Percentiles rank a stretch among this genome's conserved stretches.
Conservation (phyloP, 352 stramenopile genomes). For the Globisporangium cederbergense region DNA sequence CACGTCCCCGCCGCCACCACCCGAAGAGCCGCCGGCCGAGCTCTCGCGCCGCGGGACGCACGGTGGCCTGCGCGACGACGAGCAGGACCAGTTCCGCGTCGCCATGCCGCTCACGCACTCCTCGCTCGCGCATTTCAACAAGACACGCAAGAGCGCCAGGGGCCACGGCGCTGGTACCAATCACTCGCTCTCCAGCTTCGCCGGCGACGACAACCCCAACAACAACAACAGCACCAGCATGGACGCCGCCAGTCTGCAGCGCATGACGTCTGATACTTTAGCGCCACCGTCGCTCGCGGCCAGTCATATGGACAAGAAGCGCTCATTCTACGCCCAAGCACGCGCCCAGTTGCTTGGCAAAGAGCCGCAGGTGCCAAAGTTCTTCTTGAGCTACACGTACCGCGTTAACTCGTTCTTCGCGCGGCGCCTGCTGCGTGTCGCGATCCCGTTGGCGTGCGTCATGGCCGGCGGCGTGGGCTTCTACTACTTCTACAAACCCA, state of each 20-base stretch:
- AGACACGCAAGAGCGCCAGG: background rate
- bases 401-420: constrained; percentile 83
- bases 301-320: constrained; percentile 43
- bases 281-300: background rate
- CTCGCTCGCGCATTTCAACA: constrained; percentile 6
- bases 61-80: constrained; percentile 17
- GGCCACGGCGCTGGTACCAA: background rate
- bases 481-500: constrained; percentile 71
- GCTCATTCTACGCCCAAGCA: constrained; percentile 44
- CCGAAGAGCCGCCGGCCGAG: background rate
- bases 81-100: constrained; percentile 12
- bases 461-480: constrained; percentile 46
- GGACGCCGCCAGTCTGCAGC: background rate
- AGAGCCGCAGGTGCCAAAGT: constrained; percentile 47
- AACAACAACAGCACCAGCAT: background rate
- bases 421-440: constrained; percentile 45
- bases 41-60: constrained; percentile 8
- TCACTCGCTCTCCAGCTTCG: constrained; percentile 8
- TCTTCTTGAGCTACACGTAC: constrained; percentile 58
- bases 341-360: constrained; percentile 32
- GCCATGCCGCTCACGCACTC: constrained; percentile 11
- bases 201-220: constrained; percentile 6
- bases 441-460: constrained; percentile 33
- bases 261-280: constrained; percentile 13
- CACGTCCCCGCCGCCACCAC: background rate